Evolutionary conservation across 345 rosid species (phyloP), one percentile per base, ranked within the genome.

Genomic region (Abelmoschus esculentus): DNA sequence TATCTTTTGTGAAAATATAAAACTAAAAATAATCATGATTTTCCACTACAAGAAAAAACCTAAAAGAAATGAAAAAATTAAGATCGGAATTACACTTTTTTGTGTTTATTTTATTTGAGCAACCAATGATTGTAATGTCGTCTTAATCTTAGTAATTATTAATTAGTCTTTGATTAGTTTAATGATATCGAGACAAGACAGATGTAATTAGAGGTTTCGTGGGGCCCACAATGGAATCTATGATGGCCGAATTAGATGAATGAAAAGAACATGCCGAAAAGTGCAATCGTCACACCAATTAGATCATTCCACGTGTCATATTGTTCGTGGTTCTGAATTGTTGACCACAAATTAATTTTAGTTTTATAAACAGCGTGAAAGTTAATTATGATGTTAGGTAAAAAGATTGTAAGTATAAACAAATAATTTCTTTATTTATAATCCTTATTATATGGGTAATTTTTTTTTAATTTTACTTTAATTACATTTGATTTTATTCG

Each of bases 41-140:
- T 44, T 36, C 82, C 82, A 75, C 84, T 78, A 55, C 6, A 11
- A 18, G 38, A 76, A 67, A 69, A 56, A 52, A 70, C 15, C 34
- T 47, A 6, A 15, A 22, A 55, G 26, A 61, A 46, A 18, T 46
- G 28, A 7, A 44, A 18, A 53, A 22, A 5, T 46, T 65, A 4
- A 34, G 19, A 40, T 40, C 7, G 17, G 31, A 26, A 22, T 19
- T 70, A 76, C 77, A 66, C 77, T 83, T 77, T 77, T 68, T 53
- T 6, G 0, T 17, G 49, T 40, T 54, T 53, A 12, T 55, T 67
- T 65, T 66, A 36, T 36, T 36, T 36, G 40, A 70, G 40, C 58
- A 47, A 49, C 66, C 40, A 79, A 61, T 75, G 53, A 68, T 57
- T 59, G 74, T 71, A 6, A n/a, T 52, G 26, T 17, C 6, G 56